Evolutionary conservation across 768 basidiomycete species (phyloP), one percentile per base, ranked within the genome.

Genomic region (Fistulinella prunicolor): DNA sequence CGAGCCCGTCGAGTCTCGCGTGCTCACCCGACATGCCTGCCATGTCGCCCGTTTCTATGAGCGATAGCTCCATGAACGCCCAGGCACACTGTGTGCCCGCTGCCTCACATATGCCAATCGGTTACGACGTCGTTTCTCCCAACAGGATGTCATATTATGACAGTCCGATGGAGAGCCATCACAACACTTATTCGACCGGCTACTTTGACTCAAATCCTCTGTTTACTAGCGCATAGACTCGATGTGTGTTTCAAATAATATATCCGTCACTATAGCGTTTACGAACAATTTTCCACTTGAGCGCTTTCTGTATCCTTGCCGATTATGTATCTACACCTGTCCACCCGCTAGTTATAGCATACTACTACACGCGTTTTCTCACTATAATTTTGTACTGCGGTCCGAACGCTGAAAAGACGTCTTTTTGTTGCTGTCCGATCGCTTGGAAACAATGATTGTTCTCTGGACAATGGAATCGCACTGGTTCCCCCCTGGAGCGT

Each of bases 11-110:
- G n/a, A 53, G 61, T 38, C 49, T 65, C 9, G 53, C 52, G 0
- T 65, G 59, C 16, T 65, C 65, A 5, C 67, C 64, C 0, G 65
- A 69, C 30, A 56, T 59, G 9, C 36, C 59, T n/a, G 24, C 62
- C 19, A 26, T 61, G 23, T 56, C 60, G 0, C 53, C 62, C 12
- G 41, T 62, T 3, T 52, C 60, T 4, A 46, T 55, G 17, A 38
- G 47, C 32, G 56, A 56, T 22, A 44, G 37, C 24, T 42, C 50
- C 35, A 46, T 50, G 35, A 53, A 19, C 26, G 38, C 42, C 8
- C 62, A 46, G 24, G 38, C 65, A 12, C 61, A 58, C 0, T 67
- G 65, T 19, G 43, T 69, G 4, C 43, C 60, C 19, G 4, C 49
- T 9, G 24, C 41, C 10, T 50, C 59, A 3, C 60, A 61, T 16